phyloP scores from a whole-genome alignment of 75 land plant species.

The Adiantum capillusveneris region DNA sequence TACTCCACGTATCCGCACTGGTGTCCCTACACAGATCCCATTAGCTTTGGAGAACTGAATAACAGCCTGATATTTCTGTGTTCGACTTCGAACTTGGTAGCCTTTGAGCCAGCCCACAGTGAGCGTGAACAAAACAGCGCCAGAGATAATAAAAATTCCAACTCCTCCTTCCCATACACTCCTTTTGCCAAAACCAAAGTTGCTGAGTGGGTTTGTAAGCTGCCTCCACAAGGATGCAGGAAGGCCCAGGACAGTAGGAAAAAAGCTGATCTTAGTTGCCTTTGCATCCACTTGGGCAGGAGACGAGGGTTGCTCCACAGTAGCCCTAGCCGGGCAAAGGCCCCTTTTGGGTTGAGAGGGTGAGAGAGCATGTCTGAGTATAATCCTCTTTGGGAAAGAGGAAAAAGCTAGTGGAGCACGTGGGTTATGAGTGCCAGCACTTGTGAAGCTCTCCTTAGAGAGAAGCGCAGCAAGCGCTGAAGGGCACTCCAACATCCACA shows the following conservation, averaged over 20 bases:
- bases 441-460: too few relatives aligned
- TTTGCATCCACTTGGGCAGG: neutral
- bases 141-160: conserved; percentile 79
- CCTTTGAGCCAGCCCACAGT: conserved; percentile 83
- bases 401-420: too few relatives aligned
- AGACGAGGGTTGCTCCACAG: neutral
- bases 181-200: conserved; percentile 83
- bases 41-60: conserved; percentile 83
- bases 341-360: neutral
- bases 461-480: too few relatives aligned
- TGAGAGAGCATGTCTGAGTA: too few relatives aligned
- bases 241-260: conserved; percentile 29
- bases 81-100: conserved; percentile 56
- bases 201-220: conserved; percentile 54
- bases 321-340: neutral
- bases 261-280: neutral
- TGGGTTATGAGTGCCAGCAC: too few relatives aligned
- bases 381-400: too few relatives aligned
- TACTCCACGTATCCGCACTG: conserved; percentile 90
- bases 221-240: conserved; percentile 64
- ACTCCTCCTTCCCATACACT: conserved; percentile 96
- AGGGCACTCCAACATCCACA: too few relatives aligned
- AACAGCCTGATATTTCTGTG: conserved; percentile 65
- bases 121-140: conserved; percentile 59
- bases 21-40: conserved; percentile 84